Base-by-base conservation (phyloP, 129 eudicot genomes). In the Flaveria robusta region DNA sequence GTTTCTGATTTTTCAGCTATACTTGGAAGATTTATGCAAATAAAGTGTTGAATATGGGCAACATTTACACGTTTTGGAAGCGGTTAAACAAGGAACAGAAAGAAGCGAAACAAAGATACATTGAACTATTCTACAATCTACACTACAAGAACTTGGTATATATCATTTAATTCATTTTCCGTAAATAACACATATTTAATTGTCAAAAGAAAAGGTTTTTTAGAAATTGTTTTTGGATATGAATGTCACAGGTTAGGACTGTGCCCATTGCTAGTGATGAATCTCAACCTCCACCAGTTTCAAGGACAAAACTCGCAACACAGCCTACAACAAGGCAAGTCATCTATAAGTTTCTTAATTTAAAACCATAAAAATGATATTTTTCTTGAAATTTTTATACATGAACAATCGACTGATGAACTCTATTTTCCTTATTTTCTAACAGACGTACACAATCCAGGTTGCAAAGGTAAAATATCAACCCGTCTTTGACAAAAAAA, bases 1-100 rank as follows among this genome's bases (percentile, higher is more conserved):
- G 6, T 41, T 42, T 70, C 10, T 50, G 39, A 1, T 24, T 68
- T 68, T 81, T 77, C 87, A 95, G 99, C 89, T 95, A 91, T 65
- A 95, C 99, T 26, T 91, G 99, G 99, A 91, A 91, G 95, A 95
- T 95, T 72, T 91, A 91, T 63, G 99, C 99, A 22, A 95, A 86
- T 67, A 95, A 91, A 83, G 90, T 95, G 76, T 74, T 95, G 89
- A 91, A 95, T 74, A 95, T 91, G 99, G 94, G 97, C 47, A 84
- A 90, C 67, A 77, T 82, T 14, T 95, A 95, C 68, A 73, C 84
- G 20, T 95, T 91, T 42, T 95, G 99, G 99, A 91, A 82, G 82
- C 80, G 75, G 68, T 42, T 91, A 69, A 78, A 91, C 81, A 91
- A 70, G 74, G 90, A 85, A 41, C 92, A 91, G 94, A 95, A 88